Evolutionary conservation across 1,284 basidiomycete species (phyloP).

Genomic region (Xerocomus cyaneibrunnescens): DNA sequence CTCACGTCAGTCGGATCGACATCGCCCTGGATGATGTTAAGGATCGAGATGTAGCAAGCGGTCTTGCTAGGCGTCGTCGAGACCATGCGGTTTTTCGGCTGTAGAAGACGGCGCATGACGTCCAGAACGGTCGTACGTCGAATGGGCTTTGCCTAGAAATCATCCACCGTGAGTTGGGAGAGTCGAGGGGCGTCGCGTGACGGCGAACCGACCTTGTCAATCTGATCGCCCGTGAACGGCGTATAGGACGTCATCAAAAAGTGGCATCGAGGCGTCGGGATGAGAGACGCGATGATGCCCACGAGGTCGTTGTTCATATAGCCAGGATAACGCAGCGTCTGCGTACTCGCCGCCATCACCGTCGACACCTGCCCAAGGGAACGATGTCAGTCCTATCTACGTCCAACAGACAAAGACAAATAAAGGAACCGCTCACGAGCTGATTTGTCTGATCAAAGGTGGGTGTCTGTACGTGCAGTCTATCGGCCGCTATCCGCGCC

Average conservation of each 20-base stretch:
- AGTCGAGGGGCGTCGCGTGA: background rate
- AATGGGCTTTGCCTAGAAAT: constrained; percentile 75
- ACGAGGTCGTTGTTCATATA: constrained; percentile 99
- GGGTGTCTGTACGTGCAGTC: constrained; percentile 88
- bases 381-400: constrained; percentile 2
- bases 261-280: constrained; percentile 98
- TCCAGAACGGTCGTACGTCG: constrained; percentile 95
- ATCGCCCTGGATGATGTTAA: constrained; percentile 99
- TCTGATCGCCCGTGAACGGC: constrained; percentile 95
- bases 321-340: constrained; percentile 95
- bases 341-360: constrained; percentile 96
- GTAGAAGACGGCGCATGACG: constrained; percentile 96
- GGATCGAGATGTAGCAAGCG: constrained; percentile 95
- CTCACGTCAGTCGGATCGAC: constrained; percentile 96
- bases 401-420: background rate
- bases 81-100: constrained; percentile 99
- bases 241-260: constrained; percentile 99
- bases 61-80: constrained; percentile 91
- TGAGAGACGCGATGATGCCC: constrained; percentile 95
- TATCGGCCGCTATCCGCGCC: constrained; percentile 87
- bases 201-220: constrained; percentile 71
- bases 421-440: constrained; percentile 51
- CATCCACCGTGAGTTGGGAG: background rate
- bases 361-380: constrained; percentile 71
- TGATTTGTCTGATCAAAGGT: constrained; percentile 96